Conservation (phyloP, 139 green algal species). For the Deuterostichococcus epilithicus region DNA sequence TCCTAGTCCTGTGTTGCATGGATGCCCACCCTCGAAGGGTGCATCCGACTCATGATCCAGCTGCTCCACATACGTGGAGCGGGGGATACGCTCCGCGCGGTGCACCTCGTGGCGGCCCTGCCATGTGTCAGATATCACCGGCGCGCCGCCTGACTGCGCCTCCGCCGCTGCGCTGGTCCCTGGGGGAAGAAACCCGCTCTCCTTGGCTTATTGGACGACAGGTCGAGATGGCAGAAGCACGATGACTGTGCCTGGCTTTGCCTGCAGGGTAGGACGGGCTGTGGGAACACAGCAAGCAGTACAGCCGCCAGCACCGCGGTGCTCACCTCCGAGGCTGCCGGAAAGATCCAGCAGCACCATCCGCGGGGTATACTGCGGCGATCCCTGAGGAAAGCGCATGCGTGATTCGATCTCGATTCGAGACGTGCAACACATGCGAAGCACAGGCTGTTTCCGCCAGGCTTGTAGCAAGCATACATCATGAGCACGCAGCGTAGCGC, state of each 20-base stretch:
- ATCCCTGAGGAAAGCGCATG: too few relatives aligned
- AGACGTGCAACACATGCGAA: too few relatives aligned
- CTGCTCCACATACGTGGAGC: slow-evolving; percentile 39
- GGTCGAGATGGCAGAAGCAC: too few relatives aligned
- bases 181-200: too few relatives aligned
- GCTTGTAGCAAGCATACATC: too few relatives aligned
- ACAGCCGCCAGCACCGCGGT: too few relatives aligned
- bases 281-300: not conserved
- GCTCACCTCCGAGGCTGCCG: slow-evolving; percentile 52
- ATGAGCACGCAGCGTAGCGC: too few relatives aligned
- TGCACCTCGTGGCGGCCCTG: slow-evolving; percentile 45
- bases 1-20: not conserved
- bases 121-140: slow-evolving; percentile 31
- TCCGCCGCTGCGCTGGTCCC: too few relatives aligned
- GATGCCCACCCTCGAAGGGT: slow-evolving; percentile 3
- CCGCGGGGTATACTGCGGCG: slow-evolving; percentile 49
- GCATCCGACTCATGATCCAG: slow-evolving; percentile 35
- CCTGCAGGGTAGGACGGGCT: not conserved
- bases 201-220: too few relatives aligned
- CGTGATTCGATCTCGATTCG: not conserved
- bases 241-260: too few relatives aligned
- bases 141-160: not conserved
- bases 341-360: slow-evolving; percentile 59
- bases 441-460: too few relatives aligned
- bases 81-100: slow-evolving; percentile 10